phyloP scores from a whole-genome alignment of 2,329 filamentous ascomycete species.

The Cytospora mali region DNA sequence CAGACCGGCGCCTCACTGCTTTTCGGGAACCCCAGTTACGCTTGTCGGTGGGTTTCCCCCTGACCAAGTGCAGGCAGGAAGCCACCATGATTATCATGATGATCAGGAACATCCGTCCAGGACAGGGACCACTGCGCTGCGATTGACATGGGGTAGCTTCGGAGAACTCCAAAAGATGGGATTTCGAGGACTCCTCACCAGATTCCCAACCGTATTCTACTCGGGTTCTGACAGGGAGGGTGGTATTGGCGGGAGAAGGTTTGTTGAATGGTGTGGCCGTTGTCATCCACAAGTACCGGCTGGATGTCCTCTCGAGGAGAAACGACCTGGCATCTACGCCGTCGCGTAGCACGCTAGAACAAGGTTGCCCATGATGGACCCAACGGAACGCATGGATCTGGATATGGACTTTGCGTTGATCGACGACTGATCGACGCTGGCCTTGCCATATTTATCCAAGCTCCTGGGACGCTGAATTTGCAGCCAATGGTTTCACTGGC shows the following conservation, averaged over 20 bases:
- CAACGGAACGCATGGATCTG: slow-evolving; percentile 15
- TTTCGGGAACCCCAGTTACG: too few relatives aligned
- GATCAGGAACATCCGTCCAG: slow-evolving; percentile 9
- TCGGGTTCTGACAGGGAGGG: slow-evolving; percentile 10
- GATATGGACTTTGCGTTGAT: slow-evolving; percentile 6
- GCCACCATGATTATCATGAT: not conserved
- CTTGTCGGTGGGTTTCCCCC: too few relatives aligned
- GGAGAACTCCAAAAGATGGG: slow-evolving; percentile 5
- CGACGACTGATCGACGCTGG: slow-evolving; percentile 14
- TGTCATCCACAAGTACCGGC: slow-evolving; percentile 9
- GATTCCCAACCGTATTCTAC: slow-evolving; percentile 23
- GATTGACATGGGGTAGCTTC: slow-evolving; percentile 1
- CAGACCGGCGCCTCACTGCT: not conserved
- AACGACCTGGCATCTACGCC: slow-evolving; percentile 12
- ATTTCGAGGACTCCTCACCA: slow-evolving; percentile 16
- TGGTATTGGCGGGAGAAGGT: slow-evolving; percentile 9
- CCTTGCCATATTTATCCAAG: slow-evolving; percentile 21
- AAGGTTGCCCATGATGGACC: not conserved
- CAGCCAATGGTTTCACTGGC: slow-evolving; percentile 15
- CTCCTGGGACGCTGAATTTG: slow-evolving; percentile 4
- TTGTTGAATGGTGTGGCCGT: slow-evolving; percentile 8
- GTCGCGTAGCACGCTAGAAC: slow-evolving; percentile 6
- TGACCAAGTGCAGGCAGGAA: not conserved
- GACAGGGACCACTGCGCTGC: slow-evolving; percentile 8
- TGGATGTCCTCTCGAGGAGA: not conserved